phyloP scores from a whole-genome alignment of 2,329 filamentous ascomycete species.

The Aspergillus niger region DNA sequence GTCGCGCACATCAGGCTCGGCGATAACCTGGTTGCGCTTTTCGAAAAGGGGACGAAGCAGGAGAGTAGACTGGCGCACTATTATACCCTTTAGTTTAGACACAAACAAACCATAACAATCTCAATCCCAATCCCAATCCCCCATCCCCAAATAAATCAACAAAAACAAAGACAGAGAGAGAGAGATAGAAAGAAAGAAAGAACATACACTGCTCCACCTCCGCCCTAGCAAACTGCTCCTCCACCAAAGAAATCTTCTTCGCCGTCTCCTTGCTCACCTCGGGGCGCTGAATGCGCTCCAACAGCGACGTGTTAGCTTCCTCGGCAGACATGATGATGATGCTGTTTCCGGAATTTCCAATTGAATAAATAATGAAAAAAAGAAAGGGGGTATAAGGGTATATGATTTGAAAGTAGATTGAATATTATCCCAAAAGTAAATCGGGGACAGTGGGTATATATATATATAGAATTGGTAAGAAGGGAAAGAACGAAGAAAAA shows the following conservation, averaged over 20 bases:
- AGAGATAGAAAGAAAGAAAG: slow-evolving; percentile 42
- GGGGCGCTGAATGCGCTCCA: slow-evolving; percentile 39
- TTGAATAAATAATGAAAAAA: too few relatives aligned
- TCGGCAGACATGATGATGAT: background rate
- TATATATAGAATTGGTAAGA: background rate
- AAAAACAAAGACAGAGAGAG: background rate
- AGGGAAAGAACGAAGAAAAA: background rate
- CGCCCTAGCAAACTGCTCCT: slow-evolving; percentile 79
- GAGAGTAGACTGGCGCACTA: slow-evolving; percentile 72
- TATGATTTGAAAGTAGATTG: too few relatives aligned
- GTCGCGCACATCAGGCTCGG: slow-evolving; percentile 59
- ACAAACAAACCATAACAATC: background rate
- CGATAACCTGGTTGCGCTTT: slow-evolving; percentile 70
- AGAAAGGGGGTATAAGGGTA: too few relatives aligned
- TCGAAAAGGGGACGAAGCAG: slow-evolving; percentile 72
- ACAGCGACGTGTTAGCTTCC: background rate
- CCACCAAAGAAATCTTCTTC: slow-evolving; percentile 70
- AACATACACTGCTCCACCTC: slow-evolving; percentile 67
- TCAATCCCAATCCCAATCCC: background rate
- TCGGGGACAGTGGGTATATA: too few relatives aligned
- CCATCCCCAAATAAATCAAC: background rate
- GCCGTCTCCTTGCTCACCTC: slow-evolving; percentile 50
- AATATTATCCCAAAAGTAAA: too few relatives aligned
- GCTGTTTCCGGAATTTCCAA: too few relatives aligned
- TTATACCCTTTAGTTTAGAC: background rate